phyloP scores from a whole-genome alignment of 306 rosid species.

The Cercis canadensis region DNA sequence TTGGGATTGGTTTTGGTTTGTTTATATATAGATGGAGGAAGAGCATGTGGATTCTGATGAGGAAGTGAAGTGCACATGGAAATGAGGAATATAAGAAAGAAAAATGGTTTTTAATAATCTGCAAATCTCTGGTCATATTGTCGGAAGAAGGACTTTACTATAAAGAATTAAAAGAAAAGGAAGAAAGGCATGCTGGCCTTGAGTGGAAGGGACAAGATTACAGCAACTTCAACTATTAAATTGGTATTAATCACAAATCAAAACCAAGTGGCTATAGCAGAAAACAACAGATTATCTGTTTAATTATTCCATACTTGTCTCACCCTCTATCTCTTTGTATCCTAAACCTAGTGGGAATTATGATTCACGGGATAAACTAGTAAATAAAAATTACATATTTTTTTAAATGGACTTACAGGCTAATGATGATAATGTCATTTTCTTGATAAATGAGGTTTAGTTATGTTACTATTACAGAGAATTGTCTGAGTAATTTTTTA shows the following conservation, averaged over 20 bases:
- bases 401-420: too few relatives aligned
- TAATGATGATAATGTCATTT: too few relatives aligned
- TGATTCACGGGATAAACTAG: conserved; percentile 40
- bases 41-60: conserved; percentile 55
- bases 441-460: too few relatives aligned
- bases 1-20: conserved; percentile 43
- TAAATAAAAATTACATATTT: background rate
- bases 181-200: conserved; percentile 57
- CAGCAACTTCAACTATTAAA: conserved; percentile 44
- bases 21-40: conserved; percentile 43
- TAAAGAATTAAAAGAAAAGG: conserved; percentile 48
- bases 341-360: conserved; percentile 31
- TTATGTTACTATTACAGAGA: too few relatives aligned
- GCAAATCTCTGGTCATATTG: conserved; percentile 60
- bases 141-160: conserved; percentile 52
- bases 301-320: conserved; percentile 31
- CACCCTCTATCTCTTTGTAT: conserved; percentile 22
- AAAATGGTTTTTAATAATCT: conserved; percentile 32
- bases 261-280: conserved; percentile 25
- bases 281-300: conserved; percentile 33
- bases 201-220: conserved; percentile 61
- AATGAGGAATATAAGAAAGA: conserved; percentile 44
- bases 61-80: conserved; percentile 76
- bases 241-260: conserved; percentile 44
- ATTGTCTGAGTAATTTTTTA: too few relatives aligned